A percentile compares a stretch with the other conserved stretches of the same genome.
phyloP scores from a whole-genome alignment of 1,139 yeast genomes.

The Protomyces pachydermus region DNA sequence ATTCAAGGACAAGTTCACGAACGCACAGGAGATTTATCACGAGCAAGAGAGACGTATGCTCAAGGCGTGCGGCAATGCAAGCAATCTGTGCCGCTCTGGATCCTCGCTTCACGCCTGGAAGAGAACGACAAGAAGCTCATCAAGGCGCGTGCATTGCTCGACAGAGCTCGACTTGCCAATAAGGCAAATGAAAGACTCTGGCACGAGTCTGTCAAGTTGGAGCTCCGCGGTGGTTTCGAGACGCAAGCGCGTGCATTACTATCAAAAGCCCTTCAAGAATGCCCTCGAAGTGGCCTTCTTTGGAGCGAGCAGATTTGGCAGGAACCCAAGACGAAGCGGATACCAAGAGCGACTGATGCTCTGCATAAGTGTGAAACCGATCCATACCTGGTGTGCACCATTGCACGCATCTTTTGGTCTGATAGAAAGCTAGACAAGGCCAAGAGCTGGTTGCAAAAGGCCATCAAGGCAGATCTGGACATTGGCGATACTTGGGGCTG shows the following conservation, averaged over 20 bases:
- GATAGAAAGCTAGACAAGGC: conserved; percentile 66
- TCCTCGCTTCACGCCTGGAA: conserved; percentile 50
- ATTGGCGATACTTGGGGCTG: conserved; percentile 80
- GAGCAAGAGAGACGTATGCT: conserved; percentile 50
- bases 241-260: conserved; percentile 55
- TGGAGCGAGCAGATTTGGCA: conserved; percentile 60
- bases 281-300: conserved; percentile 55
- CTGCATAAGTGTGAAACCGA: conserved; percentile 61
- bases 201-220: conserved; percentile 57
- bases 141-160: conserved; percentile 69
- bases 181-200: conserved; percentile 53
- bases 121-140: conserved; percentile 45
- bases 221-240: conserved; percentile 48
- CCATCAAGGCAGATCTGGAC: conserved; percentile 50
- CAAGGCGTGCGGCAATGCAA: conserved; percentile 52
- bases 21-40: conserved; percentile 37
- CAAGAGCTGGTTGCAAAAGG: conserved; percentile 68
- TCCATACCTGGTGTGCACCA: conserved; percentile 53
- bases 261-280: conserved; percentile 55
- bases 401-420: conserved; percentile 66
- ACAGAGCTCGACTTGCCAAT: conserved; percentile 56
- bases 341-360: conserved; percentile 66
- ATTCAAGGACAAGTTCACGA: conserved; percentile 56
- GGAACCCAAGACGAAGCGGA: conserved; percentile 50
- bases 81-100: conserved; percentile 51